A percentile compares a stretch with the other conserved stretches of the same genome.
phyloP scores from a whole-genome alignment of 1,139 yeast species.

The Pneumocystis wakefieldiae region DNA sequence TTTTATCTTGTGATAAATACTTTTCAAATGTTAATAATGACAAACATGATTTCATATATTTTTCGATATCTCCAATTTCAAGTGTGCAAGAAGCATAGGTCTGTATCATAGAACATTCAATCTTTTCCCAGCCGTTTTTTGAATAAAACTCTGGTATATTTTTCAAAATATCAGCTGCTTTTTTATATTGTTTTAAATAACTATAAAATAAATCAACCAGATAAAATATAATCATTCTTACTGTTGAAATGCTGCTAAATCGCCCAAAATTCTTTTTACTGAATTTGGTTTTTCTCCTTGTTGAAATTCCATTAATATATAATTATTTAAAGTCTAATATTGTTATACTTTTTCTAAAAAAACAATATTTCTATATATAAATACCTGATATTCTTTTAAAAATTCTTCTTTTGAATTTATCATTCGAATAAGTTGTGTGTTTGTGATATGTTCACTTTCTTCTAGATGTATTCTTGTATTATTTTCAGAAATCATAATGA shows the following conservation, averaged over 20 bases:
- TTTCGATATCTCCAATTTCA: conserved; percentile 25
- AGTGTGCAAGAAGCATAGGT: conserved; percentile 57
- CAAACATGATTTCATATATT: conserved; percentile 19
- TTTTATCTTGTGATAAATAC: conserved; percentile 14
- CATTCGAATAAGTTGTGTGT: neutral
- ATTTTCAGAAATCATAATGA: neutral
- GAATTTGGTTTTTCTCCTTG: conserved; percentile 24
- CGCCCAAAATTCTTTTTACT: conserved; percentile 36
- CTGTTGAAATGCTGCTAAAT: conserved; percentile 29
- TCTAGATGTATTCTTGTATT: neutral
- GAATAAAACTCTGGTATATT: conserved; percentile 55
- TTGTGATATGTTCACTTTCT: neutral
- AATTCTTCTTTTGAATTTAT: neutral
- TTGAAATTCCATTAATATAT: conserved; percentile 22
- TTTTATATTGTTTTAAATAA: conserved; percentile 40
- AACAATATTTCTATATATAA: neutral
- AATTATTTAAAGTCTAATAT: conserved; percentile 18
- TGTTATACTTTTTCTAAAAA: neutral
- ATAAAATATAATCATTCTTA: conserved; percentile 50
- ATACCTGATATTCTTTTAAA: neutral
- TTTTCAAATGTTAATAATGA: conserved; percentile 21
- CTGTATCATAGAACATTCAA: conserved; percentile 51
- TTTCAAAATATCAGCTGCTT: conserved; percentile 48
- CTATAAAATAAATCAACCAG: conserved; percentile 54
- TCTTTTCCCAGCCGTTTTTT: conserved; percentile 55